phyloP scores from a whole-genome alignment of 2,329 filamentous ascomycete genomes.

The Cordyceps cateniannulata region DNA sequence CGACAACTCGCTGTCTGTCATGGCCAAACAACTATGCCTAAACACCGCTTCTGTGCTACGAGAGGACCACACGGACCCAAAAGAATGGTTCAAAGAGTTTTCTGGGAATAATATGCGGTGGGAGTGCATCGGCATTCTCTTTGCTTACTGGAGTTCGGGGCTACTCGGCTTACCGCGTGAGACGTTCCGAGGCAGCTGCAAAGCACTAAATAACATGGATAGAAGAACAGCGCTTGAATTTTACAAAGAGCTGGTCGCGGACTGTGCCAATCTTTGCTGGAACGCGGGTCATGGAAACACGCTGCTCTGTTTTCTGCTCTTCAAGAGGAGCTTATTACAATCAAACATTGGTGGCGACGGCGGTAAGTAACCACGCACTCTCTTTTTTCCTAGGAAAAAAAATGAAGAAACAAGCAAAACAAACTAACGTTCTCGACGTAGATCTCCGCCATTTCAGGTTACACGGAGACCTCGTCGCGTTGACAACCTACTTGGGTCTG shows the following conservation, averaged over 20 bases:
- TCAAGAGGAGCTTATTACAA: slow-evolving; percentile 25
- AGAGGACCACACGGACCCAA: slow-evolving; percentile 26
- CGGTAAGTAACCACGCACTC: slow-evolving; percentile 20
- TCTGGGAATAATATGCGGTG: slow-evolving; percentile 29
- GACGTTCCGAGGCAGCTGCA: slow-evolving; percentile 1
- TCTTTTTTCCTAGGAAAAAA: neutral
- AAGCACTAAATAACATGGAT: slow-evolving; percentile 7
- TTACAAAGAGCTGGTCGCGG: slow-evolving; percentile 12
- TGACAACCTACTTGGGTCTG: slow-evolving; percentile 14
- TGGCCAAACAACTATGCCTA: slow-evolving; percentile 25
- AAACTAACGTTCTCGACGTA: neutral
- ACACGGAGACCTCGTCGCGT: slow-evolving; percentile 11
- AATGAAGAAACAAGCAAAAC: neutral
- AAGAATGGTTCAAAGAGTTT: slow-evolving; percentile 29
- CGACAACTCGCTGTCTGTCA: slow-evolving; percentile 19
- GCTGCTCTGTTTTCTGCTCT: slow-evolving; percentile 26
- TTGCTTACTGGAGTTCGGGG: slow-evolving; percentile 18
- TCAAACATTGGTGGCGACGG: slow-evolving; percentile 30
- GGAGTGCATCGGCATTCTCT: slow-evolving; percentile 32
- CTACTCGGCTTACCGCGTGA: slow-evolving; percentile 5
- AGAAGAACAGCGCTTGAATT: slow-evolving; percentile 15
- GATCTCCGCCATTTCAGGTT: slow-evolving; percentile 13
- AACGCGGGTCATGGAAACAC: slow-evolving; percentile 23
- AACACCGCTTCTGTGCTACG: slow-evolving; percentile 27
- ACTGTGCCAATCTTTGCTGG: slow-evolving; percentile 24